Evolutionary conservation across 1,284 basidiomycete species (phyloP).

Genomic region (Naganishia liquefaciens): DNA sequence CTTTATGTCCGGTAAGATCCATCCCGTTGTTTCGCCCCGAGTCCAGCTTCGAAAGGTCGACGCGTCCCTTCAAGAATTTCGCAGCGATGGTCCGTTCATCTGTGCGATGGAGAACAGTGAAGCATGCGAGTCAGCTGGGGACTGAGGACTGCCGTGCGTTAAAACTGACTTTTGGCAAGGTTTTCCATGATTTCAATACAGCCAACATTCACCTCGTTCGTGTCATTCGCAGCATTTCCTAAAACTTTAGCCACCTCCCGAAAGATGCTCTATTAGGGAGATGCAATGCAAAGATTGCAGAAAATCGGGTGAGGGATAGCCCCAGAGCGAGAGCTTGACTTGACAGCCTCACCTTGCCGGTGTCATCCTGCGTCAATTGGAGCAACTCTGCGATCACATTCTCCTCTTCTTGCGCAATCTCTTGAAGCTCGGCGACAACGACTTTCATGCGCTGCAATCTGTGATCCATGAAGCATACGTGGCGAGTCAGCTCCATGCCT

Average conservation of each 20-base stretch:
- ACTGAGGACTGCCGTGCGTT: too few species aligned
- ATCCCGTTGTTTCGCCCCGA: constrained; percentile 7
- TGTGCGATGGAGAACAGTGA: background rate
- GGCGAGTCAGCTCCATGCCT: background rate
- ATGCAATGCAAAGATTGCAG: background rate
- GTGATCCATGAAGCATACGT: background rate
- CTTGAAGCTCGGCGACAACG: background rate
- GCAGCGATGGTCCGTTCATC: background rate
- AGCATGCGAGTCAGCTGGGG: background rate
- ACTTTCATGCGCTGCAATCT: background rate
- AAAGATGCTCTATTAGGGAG: background rate
- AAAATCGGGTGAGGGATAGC: background rate
- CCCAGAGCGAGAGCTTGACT: background rate
- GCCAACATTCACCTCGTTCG: background rate
- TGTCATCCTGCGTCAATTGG: background rate
- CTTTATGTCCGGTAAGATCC: background rate
- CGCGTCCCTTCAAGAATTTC: background rate
- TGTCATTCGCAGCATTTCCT: background rate
- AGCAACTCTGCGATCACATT: background rate
- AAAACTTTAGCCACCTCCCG: background rate
- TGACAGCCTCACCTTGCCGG: background rate
- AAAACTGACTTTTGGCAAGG: constrained; percentile 2
- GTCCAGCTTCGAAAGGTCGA: constrained; percentile 2
- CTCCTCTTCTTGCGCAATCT: background rate
- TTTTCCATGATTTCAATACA: background rate